A percentile compares a stretch with the other conserved stretches of the same genome.
phyloP scores from a whole-genome alignment of 495 filamentous ascomycete species.

The Podospora anserina region DNA sequence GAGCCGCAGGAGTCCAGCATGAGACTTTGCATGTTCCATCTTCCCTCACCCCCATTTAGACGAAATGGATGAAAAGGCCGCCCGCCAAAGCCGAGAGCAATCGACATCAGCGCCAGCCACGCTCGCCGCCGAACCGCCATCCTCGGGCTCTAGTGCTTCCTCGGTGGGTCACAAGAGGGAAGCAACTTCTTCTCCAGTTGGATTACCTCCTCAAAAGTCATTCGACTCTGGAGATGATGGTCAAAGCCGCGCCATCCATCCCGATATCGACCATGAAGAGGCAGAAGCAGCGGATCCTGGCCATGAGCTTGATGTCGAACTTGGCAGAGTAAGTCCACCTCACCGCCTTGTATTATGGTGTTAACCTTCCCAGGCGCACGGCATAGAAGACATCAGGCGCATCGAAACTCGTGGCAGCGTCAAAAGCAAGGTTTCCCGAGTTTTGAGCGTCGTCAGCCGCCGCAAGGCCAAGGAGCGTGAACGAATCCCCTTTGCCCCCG shows the following conservation, averaged over 20 bases:
- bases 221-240: not conserved
- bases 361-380: slow-evolving; percentile 7
- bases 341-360: not conserved
- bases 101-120: not conserved
- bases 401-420: slow-evolving; percentile 23
- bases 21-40: slow-evolving; percentile 4
- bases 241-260: not conserved
- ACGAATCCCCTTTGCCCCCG: slow-evolving; percentile 24
- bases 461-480: slow-evolving; percentile 19
- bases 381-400: slow-evolving; percentile 9
- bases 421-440: slow-evolving; percentile 24
- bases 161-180: not conserved
- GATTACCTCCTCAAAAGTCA: not conserved
- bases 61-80: slow-evolving; percentile 10
- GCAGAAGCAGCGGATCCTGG: slow-evolving; percentile 21
- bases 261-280: slow-evolving; percentile 23
- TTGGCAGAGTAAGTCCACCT: slow-evolving; percentile 17
- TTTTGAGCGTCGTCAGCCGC: slow-evolving; percentile 20
- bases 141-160: not conserved
- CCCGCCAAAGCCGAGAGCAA: not conserved
- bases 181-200: not conserved
- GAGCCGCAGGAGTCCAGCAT: not conserved
- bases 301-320: slow-evolving; percentile 27
- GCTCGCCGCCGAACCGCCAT: not conserved
- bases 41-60: not conserved